These are phyloP conservation scores for Paramecium bursaria DNA, from an alignment of 73 alveolate species.

Conservation along the genomic window DNA sequence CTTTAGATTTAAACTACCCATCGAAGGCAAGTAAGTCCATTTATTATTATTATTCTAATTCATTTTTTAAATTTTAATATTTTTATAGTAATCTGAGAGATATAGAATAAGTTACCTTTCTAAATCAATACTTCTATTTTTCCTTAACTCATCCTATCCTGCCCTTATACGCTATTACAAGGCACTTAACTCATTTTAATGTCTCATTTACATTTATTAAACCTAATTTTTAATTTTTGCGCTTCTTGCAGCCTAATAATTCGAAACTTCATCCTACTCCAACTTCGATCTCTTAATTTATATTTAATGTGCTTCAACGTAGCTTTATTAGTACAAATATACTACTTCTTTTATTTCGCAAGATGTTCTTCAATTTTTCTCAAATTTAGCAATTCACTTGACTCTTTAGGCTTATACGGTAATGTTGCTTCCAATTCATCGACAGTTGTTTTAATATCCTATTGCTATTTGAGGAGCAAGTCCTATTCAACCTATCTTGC, in stretches of 20 bases:
- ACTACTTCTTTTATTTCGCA: slow-evolving; percentile 68
- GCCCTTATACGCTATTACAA: slow-evolving; percentile 68
- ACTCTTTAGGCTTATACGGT: slow-evolving; percentile 71
- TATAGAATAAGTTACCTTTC: slow-evolving; percentile 63
- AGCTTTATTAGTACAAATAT: slow-evolving; percentile 12
- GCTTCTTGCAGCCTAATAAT: slow-evolving; percentile 66
- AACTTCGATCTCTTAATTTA: slow-evolving; percentile 53
- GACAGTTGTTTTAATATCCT: slow-evolving; percentile 37
- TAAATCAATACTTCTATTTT: slow-evolving; percentile 66
- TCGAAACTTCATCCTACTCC: slow-evolving; percentile 51
- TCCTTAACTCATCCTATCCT: slow-evolving; percentile 69
- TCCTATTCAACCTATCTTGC: slow-evolving; percentile 63
- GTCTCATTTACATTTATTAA: slow-evolving; percentile 57
- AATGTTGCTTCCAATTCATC: slow-evolving; percentile 71
- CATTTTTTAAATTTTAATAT: slow-evolving; percentile 74
- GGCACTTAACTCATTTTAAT: slow-evolving; percentile 68
- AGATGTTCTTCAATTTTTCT: slow-evolving; percentile 74
- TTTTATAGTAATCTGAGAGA: slow-evolving; percentile 66
- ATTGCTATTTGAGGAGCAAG: slow-evolving; percentile 36
- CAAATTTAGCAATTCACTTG: slow-evolving; percentile 73
- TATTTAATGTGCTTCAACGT: slow-evolving; percentile 75
- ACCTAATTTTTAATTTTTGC: slow-evolving; percentile 66
- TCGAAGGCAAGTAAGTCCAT: slow-evolving; percentile 64
- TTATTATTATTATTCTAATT: slow-evolving; percentile 63
- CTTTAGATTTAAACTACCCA: slow-evolving; percentile 62